A percentile compares a stretch with the other conserved stretches of the same genome.
Conservation (phyloP, 1,139 yeast genomes). For the Nakaseomyces delphensis region DNA sequence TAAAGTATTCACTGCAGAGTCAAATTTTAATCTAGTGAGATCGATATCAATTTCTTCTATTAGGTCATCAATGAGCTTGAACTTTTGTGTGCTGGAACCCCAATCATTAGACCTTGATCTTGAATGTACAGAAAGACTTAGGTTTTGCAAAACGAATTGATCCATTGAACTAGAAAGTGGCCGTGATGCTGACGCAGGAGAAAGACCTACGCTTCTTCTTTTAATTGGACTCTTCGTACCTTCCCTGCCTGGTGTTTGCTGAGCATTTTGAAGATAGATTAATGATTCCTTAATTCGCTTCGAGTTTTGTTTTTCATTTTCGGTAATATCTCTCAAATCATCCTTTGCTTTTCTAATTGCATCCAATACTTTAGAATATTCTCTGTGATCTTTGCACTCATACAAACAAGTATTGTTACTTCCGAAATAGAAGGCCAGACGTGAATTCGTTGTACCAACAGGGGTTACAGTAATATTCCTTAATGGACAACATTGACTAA, state of each 20-base stretch:
- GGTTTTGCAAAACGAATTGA: slow-evolving; percentile 20
- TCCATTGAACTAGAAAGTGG: slow-evolving; percentile 15
- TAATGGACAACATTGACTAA: slow-evolving; percentile 74
- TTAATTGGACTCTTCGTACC: slow-evolving; percentile 24
- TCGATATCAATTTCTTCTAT: slow-evolving; percentile 28
- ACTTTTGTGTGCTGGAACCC: slow-evolving; percentile 15
- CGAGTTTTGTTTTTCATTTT: slow-evolving; percentile 37
- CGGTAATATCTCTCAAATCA: slow-evolving; percentile 42
- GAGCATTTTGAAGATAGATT: slow-evolving; percentile 34
- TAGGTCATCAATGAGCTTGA: slow-evolving; percentile 22
- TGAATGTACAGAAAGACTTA: slow-evolving; percentile 27
- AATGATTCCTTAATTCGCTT: slow-evolving; percentile 41
- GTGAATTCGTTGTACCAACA: slow-evolving; percentile 22
- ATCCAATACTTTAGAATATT: slow-evolving; percentile 47
- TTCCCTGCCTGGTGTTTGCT: slow-evolving; percentile 28
- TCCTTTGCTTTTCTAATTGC: slow-evolving; percentile 58
- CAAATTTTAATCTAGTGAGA: slow-evolving; percentile 25
- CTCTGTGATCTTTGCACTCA: slow-evolving; percentile 55
- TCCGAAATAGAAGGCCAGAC: slow-evolving; percentile 26
- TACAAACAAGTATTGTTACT: slow-evolving; percentile 18
- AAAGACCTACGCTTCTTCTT: slow-evolving; percentile 22
- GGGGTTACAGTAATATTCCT: slow-evolving; percentile 45
- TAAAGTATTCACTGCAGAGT: slow-evolving; percentile 22
- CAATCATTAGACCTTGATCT: slow-evolving; percentile 18
- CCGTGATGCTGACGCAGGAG: slow-evolving; percentile 4